These are phyloP conservation scores for Acacia acuminata DNA, from an alignment of 306 rosid genomes.

Conservation along the genomic window DNA sequence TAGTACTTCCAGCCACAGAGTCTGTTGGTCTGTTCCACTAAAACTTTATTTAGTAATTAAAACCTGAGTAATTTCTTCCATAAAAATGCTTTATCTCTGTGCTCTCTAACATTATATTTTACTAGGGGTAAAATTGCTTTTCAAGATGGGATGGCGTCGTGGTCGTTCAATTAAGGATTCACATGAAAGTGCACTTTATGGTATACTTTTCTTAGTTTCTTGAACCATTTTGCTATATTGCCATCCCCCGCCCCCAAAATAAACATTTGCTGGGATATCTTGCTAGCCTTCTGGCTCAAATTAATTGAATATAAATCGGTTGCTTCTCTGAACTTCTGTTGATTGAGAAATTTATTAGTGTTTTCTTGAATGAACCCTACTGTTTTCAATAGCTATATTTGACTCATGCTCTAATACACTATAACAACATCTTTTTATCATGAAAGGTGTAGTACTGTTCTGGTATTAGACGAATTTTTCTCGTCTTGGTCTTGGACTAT, in stretches of 20 bases:
- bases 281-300: slow-evolving; percentile 5
- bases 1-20: slow-evolving; percentile 83
- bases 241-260: background rate
- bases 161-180: slow-evolving; percentile 96
- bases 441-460: background rate
- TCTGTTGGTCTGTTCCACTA: slow-evolving; percentile 73
- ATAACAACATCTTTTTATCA: background rate
- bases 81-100: slow-evolving; percentile 26
- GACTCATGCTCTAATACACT: background rate
- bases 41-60: slow-evolving; percentile 18
- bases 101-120: slow-evolving; percentile 25
- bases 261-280: background rate
- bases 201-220: slow-evolving; percentile 42
- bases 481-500: background rate
- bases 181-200: slow-evolving; percentile 59
- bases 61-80: slow-evolving; percentile 11
- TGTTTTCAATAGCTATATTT: background rate
- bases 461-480: background rate
- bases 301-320: background rate
- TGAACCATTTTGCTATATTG: slow-evolving; percentile 19
- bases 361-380: slow-evolving; percentile 8
- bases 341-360: background rate
- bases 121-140: slow-evolving; percentile 79
- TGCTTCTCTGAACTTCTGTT: background rate
- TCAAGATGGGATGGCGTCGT: slow-evolving; percentile 98